phyloP scores from a whole-genome alignment of 768 basidiomycete genomes.

The Hydnomerulius pinastri region DNA sequence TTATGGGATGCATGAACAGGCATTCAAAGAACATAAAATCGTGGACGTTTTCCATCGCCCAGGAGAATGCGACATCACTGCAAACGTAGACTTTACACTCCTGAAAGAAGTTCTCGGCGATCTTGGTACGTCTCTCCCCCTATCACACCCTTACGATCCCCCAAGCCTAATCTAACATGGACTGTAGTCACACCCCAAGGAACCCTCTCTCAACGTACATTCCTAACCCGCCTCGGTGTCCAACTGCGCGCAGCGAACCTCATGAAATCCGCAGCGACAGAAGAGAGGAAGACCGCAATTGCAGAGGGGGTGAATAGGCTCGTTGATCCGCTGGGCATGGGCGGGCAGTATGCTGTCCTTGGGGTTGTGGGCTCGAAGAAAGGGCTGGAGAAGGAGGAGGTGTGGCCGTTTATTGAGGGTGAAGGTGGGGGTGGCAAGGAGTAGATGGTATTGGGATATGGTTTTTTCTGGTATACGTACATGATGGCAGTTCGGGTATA shows the following conservation, averaged over 20 bases:
- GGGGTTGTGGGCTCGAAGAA: constrained; percentile 44
- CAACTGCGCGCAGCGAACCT: constrained; percentile 64
- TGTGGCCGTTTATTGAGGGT: constrained; percentile 35
- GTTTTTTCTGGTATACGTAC: too few relatives aligned
- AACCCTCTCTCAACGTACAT: constrained; percentile 72
- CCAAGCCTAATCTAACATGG: constrained; percentile 9
- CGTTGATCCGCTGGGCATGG: constrained; percentile 85
- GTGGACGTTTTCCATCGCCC: constrained; percentile 84
- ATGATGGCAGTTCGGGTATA: too few relatives aligned
- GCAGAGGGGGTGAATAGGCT: constrained; percentile 63
- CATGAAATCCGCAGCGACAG: constrained; percentile 46
- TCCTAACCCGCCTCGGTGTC: constrained; percentile 81
- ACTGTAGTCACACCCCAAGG: constrained; percentile 52
- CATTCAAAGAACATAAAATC: constrained; percentile 84
- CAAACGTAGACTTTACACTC: constrained; percentile 96
- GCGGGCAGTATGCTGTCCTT: constrained; percentile 81
- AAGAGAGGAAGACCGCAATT: constrained; percentile 56
- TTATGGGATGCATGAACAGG: constrained; percentile 46
- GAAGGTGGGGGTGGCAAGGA: neutral
- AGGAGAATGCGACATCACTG: constrained; percentile 89
- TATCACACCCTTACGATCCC: neutral
- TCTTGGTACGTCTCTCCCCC: constrained; percentile 48
- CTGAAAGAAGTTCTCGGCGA: constrained; percentile 74
- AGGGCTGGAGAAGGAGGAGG: constrained; percentile 9
- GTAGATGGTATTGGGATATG: neutral